These are phyloP conservation scores for Lactarius hatsudake DNA, from an alignment of 768 basidiomycete species.

Conservation along the genomic window DNA sequence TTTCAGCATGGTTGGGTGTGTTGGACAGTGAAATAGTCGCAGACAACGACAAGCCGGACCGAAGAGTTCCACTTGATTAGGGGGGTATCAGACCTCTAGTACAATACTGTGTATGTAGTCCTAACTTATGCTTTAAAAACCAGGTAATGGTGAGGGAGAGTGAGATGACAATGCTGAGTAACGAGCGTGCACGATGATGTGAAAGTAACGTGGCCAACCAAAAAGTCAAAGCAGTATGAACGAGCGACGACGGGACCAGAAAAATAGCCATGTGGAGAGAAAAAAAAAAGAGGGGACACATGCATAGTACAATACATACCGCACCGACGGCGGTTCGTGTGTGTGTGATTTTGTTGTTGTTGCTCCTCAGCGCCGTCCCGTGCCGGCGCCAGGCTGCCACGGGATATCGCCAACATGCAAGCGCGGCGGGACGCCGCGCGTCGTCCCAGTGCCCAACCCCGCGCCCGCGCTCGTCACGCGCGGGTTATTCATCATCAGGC, in stretches of 20 bases:
- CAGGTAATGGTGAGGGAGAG: not conserved
- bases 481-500: constrained; percentile 29
- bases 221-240: not conserved
- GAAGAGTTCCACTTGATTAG: constrained; percentile 1
- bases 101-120: constrained; percentile 22
- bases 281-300: not conserved
- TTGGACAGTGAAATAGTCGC: too few relatives aligned
- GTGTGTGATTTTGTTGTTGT: too few relatives aligned
- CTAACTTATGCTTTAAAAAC: constrained; percentile 10
- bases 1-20: too few relatives aligned
- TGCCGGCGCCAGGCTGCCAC: constrained; percentile 43
- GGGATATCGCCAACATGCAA: constrained; percentile 62
- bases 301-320: constrained; percentile 1
- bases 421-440: constrained; percentile 38
- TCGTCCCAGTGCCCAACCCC: constrained; percentile 24
- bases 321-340: too few relatives aligned
- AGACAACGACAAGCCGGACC: not conserved
- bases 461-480: constrained; percentile 37
- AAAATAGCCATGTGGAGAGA: not conserved
- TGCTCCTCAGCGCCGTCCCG: constrained; percentile 12
- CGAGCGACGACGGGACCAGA: not conserved
- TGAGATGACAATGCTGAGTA: not conserved
- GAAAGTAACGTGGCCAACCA: not conserved
- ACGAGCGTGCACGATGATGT: too few relatives aligned
- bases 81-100: constrained; percentile 17